These are phyloP conservation scores for Calonectria hongkongensis DNA, from an alignment of 2,329 filamentous ascomycete species.

Conservation along the genomic window DNA sequence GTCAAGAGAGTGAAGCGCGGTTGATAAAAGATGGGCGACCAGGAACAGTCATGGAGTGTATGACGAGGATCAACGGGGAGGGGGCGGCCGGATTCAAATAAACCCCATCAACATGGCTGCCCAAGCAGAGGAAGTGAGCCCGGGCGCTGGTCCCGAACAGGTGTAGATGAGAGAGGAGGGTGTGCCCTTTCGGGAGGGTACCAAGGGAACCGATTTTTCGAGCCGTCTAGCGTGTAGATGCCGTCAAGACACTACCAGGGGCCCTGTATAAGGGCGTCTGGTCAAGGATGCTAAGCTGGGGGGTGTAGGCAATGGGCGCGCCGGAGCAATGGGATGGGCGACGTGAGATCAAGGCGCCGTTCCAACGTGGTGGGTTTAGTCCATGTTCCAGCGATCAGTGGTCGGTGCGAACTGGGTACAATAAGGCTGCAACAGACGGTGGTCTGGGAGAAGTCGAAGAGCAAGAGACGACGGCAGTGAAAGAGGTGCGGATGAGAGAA, in stretches of 20 bases:
- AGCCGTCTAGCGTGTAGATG: conserved; percentile 28
- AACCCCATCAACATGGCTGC: conserved; percentile 23
- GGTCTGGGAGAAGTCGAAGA: conserved; percentile 3
- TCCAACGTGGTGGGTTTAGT: conserved; percentile 35
- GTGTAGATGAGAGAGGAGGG: conserved; percentile 27
- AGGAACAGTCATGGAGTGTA: conserved; percentile 40
- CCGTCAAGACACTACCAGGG: conserved; percentile 19
- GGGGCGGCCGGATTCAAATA: conserved; percentile 49
- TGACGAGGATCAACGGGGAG: conserved; percentile 40
- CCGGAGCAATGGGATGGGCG: conserved; percentile 17
- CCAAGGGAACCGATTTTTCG: conserved; percentile 20
- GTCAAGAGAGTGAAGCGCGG: conserved; percentile 32
- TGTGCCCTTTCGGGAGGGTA: conserved; percentile 17
- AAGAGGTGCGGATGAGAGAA: not conserved
- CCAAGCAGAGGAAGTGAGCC: conserved; percentile 30
- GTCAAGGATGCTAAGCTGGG: conserved; percentile 28
- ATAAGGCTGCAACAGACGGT: conserved; percentile 24
- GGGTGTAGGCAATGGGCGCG: conserved; percentile 15
- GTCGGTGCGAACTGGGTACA: conserved; percentile 30
- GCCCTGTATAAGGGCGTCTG: conserved; percentile 26
- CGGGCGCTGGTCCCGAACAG: conserved; percentile 31
- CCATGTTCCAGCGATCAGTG: conserved; percentile 35
- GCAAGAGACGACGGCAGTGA: not conserved
- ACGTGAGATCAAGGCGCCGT: conserved; percentile 36
- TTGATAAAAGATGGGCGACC: conserved; percentile 41